These are phyloP conservation scores for Ophiostoma fasciatum DNA, from an alignment of 2,329 filamentous ascomycete genomes.

Conservation along the genomic window DNA sequence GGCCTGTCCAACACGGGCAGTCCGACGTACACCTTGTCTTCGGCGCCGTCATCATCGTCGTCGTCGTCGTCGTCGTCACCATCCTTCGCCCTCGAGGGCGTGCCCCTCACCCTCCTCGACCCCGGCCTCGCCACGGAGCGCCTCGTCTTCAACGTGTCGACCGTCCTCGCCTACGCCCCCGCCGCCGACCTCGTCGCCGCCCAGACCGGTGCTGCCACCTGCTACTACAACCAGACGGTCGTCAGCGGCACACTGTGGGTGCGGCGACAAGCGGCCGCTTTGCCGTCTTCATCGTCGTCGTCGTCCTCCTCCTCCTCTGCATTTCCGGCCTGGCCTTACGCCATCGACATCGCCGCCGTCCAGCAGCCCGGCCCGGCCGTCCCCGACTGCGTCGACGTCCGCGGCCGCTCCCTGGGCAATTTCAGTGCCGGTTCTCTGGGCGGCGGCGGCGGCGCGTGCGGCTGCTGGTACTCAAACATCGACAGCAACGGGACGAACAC, in stretches of 20 bases:
- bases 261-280: conserved; percentile 19
- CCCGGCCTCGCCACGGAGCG: conserved; percentile 33
- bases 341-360: conserved; percentile 38
- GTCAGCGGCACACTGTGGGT: conserved; percentile 48
- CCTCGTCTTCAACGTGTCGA: conserved; percentile 39
- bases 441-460: conserved; percentile 17
- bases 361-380: conserved; percentile 31
- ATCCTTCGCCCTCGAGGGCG: conserved; percentile 39
- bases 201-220: conserved; percentile 32
- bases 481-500: neutral
- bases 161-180: conserved; percentile 36
- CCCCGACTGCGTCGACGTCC: conserved; percentile 36
- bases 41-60: conserved; percentile 25
- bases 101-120: conserved; percentile 33
- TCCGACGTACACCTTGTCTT: conserved; percentile 5
- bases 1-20: neutral
- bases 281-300: conserved; percentile 12
- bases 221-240: conserved; percentile 41
- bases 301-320: conserved; percentile 9
- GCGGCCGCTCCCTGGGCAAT: conserved; percentile 23
- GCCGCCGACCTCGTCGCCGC: conserved; percentile 24
- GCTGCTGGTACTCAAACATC: conserved; percentile 23
- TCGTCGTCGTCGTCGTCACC: conserved; percentile 42
- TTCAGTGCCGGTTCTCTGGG: conserved; percentile 18
- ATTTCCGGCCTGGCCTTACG: conserved; percentile 39